Conservation (phyloP, 2,329 filamentous ascomycete species). For the Penicillium rolfsii region DNA sequence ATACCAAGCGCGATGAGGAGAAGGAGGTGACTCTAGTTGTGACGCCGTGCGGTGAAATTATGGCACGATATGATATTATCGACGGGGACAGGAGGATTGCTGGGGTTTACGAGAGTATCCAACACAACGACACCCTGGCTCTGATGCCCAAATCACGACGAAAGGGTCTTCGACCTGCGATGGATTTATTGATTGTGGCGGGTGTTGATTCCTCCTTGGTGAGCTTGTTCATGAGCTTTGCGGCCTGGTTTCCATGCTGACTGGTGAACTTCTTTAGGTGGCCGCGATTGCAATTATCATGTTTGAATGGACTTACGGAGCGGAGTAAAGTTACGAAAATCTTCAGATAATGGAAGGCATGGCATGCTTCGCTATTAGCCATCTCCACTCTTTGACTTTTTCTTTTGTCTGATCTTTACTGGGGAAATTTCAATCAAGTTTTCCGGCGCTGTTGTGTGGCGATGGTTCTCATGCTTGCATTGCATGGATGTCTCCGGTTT, state of each 20-base stretch:
- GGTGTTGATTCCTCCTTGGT: slow-evolving; percentile 32
- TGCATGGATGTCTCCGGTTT: not conserved
- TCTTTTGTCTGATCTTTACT: not conserved
- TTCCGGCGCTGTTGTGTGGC: not conserved
- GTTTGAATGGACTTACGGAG: slow-evolving; percentile 17
- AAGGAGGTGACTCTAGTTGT: slow-evolving; percentile 22
- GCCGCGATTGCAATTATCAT: slow-evolving; percentile 17
- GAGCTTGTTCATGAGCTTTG: slow-evolving; percentile 13
- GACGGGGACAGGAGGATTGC: slow-evolving; percentile 28
- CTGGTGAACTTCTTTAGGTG: not conserved
- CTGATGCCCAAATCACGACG: slow-evolving; percentile 15
- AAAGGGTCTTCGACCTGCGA: slow-evolving; percentile 23
- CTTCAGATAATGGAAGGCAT: not conserved
- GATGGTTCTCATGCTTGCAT: not conserved
- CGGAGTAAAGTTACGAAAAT: not conserved
- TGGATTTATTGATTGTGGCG: slow-evolving; percentile 29
- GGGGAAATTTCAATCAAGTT: not conserved
- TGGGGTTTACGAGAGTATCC: slow-evolving; percentile 29
- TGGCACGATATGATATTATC: slow-evolving; percentile 27
- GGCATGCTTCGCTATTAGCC: not conserved
- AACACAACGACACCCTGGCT: slow-evolving; percentile 23
- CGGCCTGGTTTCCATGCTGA: slow-evolving; percentile 2
- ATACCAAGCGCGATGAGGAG: slow-evolving; percentile 16
- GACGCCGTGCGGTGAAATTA: slow-evolving; percentile 34
- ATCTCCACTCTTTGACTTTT: not conserved